phyloP scores from a whole-genome alignment of 2,329 filamentous ascomycete genomes.

The Fusarium sp. region DNA sequence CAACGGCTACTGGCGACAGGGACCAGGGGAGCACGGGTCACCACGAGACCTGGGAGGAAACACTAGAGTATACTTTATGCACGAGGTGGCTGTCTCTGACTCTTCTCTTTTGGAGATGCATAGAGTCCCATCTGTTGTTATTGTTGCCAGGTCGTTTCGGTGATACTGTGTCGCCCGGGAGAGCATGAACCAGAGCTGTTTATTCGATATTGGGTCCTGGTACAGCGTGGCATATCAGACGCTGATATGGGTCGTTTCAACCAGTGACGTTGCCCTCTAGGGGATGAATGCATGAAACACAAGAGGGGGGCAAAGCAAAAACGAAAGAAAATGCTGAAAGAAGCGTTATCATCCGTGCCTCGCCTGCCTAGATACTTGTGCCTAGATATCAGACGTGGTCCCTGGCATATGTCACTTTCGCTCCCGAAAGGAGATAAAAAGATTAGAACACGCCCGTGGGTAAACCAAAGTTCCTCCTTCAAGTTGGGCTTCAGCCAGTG shows the following conservation, averaged over 20 bases:
- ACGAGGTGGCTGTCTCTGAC: neutral
- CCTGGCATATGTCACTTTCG: neutral
- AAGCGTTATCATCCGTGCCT: conserved; percentile 3
- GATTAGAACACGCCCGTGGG: neutral
- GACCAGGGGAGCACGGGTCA: conserved; percentile 14
- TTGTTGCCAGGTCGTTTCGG: neutral
- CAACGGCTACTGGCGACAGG: conserved; percentile 6
- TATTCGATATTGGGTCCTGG: neutral
- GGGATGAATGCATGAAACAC: conserved; percentile 7
- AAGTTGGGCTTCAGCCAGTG: conserved; percentile 6
- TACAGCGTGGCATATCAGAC: conserved; percentile 12
- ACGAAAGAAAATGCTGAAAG: neutral
- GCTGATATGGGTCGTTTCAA: conserved; percentile 16
- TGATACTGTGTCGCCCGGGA: conserved; percentile 12
- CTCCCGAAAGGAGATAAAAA: conserved; percentile 2
- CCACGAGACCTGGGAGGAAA: conserved; percentile 5
- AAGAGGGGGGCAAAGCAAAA: neutral
- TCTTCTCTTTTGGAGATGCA: neutral
- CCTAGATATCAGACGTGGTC: neutral
- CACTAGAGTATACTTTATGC: conserved; percentile 9
- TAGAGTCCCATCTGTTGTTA: neutral
- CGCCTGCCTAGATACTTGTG: neutral
- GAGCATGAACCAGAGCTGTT: conserved; percentile 4
- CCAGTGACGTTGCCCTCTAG: conserved; percentile 16
- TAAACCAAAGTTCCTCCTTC: neutral